Evolutionary conservation across 495 filamentous ascomycete genomes (phyloP).

Genomic region (Tuber umbilicatum): DNA sequence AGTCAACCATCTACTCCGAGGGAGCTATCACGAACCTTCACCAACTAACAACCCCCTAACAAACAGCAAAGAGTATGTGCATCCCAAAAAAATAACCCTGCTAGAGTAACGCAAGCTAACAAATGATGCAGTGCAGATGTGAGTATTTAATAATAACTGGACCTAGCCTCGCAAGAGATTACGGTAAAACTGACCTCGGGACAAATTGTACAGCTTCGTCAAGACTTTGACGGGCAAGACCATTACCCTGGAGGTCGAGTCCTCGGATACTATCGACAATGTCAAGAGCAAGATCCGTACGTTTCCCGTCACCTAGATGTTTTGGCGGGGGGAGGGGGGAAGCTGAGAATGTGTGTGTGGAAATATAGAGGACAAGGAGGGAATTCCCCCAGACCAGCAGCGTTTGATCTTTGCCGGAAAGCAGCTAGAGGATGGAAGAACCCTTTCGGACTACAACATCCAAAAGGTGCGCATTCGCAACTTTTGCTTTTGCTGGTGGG

Average conservation of each 20-base stretch:
- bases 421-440: constrained; percentile 98
- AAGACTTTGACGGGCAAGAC: constrained; percentile 98
- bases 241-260: constrained; percentile 99
- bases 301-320: constrained; percentile 6
- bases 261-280: constrained; percentile 97
- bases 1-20: constrained; percentile 21
- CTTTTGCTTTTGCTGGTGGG: constrained; percentile 14
- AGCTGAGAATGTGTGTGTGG: constrained; percentile 42
- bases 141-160: constrained; percentile 43
- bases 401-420: constrained; percentile 99
- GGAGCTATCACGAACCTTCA: constrained; percentile 31
- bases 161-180: constrained; percentile 27
- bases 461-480: constrained; percentile 69
- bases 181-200: constrained; percentile 43
- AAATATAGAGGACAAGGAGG: constrained; percentile 97
- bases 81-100: constrained; percentile 1
- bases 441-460: constrained; percentile 99
- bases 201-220: constrained; percentile 65
- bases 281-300: constrained; percentile 73
- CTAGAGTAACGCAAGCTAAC: constrained; percentile 36
- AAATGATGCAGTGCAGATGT: constrained; percentile 65
- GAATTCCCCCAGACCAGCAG: constrained; percentile 98
- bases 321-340: not conserved
- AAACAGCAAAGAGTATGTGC: constrained; percentile 54
- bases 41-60: constrained; percentile 34